Evolutionary conservation across 441 rosid species (phyloP).

Genomic region (Bruguiera hainesii): DNA sequence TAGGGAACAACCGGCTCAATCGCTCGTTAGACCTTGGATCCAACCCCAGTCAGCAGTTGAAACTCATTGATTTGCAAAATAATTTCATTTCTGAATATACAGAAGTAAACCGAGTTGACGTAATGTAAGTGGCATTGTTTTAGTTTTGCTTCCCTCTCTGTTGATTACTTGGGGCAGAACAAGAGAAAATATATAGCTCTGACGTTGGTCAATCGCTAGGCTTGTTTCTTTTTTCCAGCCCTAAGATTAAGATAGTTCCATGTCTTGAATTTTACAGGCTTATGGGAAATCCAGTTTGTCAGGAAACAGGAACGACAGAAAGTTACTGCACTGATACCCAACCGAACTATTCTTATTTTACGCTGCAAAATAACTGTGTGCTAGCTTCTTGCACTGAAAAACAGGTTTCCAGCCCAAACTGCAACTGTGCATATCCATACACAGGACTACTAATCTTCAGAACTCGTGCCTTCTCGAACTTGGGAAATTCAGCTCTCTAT

Average conservation of each 20-base stretch:
- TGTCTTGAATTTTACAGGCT: slow-evolving; percentile 40
- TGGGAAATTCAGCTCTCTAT: slow-evolving; percentile 30
- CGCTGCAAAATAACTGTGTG: slow-evolving; percentile 36
- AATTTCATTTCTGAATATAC: slow-evolving; percentile 36
- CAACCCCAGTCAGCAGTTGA: slow-evolving; percentile 35
- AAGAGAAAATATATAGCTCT: no score
- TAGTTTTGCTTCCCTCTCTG: no score
- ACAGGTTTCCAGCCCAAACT: slow-evolving; percentile 46
- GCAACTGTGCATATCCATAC: slow-evolving; percentile 39
- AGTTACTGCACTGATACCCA: slow-evolving; percentile 30
- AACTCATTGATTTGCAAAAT: slow-evolving; percentile 43
- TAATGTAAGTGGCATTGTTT: slow-evolving; percentile 37
- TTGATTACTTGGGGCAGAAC: no score
- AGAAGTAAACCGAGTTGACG: slow-evolving; percentile 11
- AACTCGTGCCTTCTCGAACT: slow-evolving; percentile 58
- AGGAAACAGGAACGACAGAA: slow-evolving; percentile 23
- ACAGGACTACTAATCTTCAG: slow-evolving; percentile 52
- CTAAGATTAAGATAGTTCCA: no score
- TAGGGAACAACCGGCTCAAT: slow-evolving; percentile 46
- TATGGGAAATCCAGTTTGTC: slow-evolving; percentile 52
- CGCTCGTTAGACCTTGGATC: slow-evolving; percentile 51
- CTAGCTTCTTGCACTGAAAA: slow-evolving; percentile 27
- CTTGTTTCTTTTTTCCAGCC: no score
- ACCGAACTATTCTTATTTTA: slow-evolving; percentile 17
- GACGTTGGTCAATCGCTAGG: no score